These are phyloP conservation scores for Papiliotrema flavescens DNA, from an alignment of 1,284 basidiomycete genomes.

Conservation along the genomic window DNA sequence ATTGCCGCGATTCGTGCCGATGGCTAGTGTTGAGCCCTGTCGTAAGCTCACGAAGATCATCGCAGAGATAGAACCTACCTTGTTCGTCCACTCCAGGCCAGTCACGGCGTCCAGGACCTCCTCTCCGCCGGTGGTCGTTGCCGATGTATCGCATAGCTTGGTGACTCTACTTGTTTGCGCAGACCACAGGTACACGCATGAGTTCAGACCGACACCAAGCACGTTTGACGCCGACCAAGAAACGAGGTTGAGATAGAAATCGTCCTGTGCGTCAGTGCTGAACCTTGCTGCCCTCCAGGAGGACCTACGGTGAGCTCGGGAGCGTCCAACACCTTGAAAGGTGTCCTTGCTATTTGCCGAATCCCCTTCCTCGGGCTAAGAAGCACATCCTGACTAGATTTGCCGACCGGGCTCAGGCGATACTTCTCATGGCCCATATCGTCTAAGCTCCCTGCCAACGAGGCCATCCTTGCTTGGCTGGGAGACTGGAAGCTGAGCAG, in stretches of 20 bases:
- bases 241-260: slow-evolving; percentile 97
- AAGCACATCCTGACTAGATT: slow-evolving; percentile 76
- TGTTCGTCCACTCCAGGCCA: slow-evolving; percentile 88
- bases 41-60: slow-evolving; percentile 1
- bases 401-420: slow-evolving; percentile 83
- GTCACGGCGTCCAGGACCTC: slow-evolving; percentile 64
- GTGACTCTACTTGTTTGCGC: slow-evolving; percentile 89
- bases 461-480: slow-evolving; percentile 28
- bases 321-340: slow-evolving; percentile 95
- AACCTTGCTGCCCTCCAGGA: background rate
- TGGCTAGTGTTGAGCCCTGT: slow-evolving; percentile 80
- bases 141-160: slow-evolving; percentile 78
- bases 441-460: slow-evolving; percentile 46
- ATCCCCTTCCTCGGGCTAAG: slow-evolving; percentile 77
- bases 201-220: slow-evolving; percentile 85
- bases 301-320: slow-evolving; percentile 71
- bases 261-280: slow-evolving; percentile 57
- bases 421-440: slow-evolving; percentile 75
- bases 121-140: slow-evolving; percentile 21
- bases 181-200: slow-evolving; percentile 95
- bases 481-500: slow-evolving; percentile 54
- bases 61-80: slow-evolving; percentile 52
- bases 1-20: slow-evolving; percentile 82
- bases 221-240: slow-evolving; percentile 96
- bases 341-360: slow-evolving; percentile 85